These are phyloP conservation scores for Serendipita sp. DNA, from an alignment of 768 basidiomycete species.

Conservation along the genomic window DNA sequence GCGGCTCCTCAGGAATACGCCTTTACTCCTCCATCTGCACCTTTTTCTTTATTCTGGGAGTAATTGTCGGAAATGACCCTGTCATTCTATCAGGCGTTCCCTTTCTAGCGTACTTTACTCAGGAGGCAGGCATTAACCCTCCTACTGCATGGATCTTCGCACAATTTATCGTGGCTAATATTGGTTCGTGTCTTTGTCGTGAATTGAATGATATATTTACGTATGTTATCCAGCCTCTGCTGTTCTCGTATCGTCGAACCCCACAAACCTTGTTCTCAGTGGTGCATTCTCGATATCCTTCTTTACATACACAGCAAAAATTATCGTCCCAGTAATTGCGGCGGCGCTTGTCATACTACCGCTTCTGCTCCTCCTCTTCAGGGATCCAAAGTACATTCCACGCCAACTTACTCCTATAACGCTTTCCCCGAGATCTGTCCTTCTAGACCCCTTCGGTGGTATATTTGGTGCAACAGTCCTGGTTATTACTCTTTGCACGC, in stretches of 20 bases:
- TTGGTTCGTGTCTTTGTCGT: constrained; percentile 10
- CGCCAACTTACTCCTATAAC: constrained; percentile 21
- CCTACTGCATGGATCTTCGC: constrained; percentile 28
- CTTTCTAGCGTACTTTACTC: constrained; percentile 79
- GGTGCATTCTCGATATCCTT: constrained; percentile 73
- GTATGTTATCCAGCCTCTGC: constrained; percentile 58
- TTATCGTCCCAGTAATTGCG: constrained; percentile 65
- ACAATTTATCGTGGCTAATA: constrained; percentile 25
- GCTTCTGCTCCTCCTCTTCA: constrained; percentile 42
- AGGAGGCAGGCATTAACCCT: constrained; percentile 34
- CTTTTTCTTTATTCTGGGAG: constrained; percentile 62
- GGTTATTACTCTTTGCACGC: constrained; percentile 46
- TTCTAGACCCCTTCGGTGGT: constrained; percentile 63
- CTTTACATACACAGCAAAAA: constrained; percentile 63
- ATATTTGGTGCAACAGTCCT: constrained; percentile 57
- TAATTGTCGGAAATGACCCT: constrained; percentile 85
- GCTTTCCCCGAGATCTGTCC: constrained; percentile 35
- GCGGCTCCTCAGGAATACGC: constrained; percentile 53
- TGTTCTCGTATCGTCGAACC: constrained; percentile 69
- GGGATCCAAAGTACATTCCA: constrained; percentile 38
- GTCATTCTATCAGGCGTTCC: constrained; percentile 84
- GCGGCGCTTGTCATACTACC: constrained; percentile 46
- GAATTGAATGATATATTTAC: constrained; percentile 22
- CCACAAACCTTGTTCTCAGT: constrained; percentile 86
- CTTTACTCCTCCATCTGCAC: constrained; percentile 71